Base-by-base conservation (phyloP, 108 stramenopile genomes). In the Schizochytrium sp. region DNA sequence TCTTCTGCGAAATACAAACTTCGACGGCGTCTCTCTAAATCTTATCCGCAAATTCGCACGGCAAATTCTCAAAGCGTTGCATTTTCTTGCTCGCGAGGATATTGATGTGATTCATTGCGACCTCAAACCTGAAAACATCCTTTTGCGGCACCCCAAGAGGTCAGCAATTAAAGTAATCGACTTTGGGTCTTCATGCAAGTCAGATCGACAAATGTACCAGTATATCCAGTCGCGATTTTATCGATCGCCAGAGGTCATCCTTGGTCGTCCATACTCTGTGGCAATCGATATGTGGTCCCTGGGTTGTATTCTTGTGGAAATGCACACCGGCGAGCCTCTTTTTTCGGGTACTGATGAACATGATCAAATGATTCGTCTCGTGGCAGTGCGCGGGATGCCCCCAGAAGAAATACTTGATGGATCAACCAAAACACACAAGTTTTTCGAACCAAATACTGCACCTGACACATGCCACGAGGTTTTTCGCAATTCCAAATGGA, bases 221-320 rank as follows among this genome's bases (percentile, higher is more conserved):
- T 99, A 98, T 92, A 99, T 99, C 91, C 99, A 99, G 91, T 97
- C 96, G 90, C 95, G 98, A 19, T 99, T 99, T 91, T 99, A 99
- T 91, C 96, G 94, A 38, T 97, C 96, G 41, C 99, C 99, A 7
- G 99, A 99, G 93, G 99, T 98, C 41, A 96, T 99, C 93, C 93
- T 99, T 17, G 99, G 99, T 28, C 88, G 98, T 28, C 96, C 97
- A 0, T 99, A 99, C 91, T 92, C 92, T 55, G 94, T 96, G 17
- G 95, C 97, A 44, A 99, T 99, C 90, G 99, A 99, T 93, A 98
- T 98, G 96, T 99, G 99, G 99, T 97, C 96, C 72, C 88, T 99
- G 56, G 99, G 99, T 0, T 99, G 99, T 93, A 97, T 99, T 46
- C 91, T 98, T n/a, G 98, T 96, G 7, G 99, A 99, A 90, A 96